Conservation (phyloP, 768 basidiomycete species). For the Rossbeevera mucosa region DNA sequence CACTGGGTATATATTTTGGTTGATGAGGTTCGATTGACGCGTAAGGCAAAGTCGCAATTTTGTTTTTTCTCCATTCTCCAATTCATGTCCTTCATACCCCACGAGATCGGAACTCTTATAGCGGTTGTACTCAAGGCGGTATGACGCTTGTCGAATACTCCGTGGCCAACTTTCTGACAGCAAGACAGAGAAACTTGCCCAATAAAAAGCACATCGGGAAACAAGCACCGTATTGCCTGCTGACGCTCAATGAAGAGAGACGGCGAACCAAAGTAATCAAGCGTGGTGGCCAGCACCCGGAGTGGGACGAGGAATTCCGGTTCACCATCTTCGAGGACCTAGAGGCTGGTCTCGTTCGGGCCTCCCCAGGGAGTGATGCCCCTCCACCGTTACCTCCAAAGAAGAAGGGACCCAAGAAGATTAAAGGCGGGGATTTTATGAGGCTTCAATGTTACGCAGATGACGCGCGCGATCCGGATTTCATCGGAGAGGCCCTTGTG, state of each 20-base stretch:
- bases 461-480: constrained; percentile 89
- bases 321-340: constrained; percentile 83
- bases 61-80: constrained; percentile 2
- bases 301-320: constrained; percentile 98
- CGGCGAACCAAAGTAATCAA: constrained; percentile 90
- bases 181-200: constrained; percentile 72
- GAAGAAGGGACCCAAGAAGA: constrained; percentile 43
- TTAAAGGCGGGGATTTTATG: constrained; percentile 74
- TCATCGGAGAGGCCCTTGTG: constrained; percentile 88
- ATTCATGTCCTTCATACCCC: constrained; percentile 56
- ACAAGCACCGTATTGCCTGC: constrained; percentile 92
- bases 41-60: constrained; percentile 17
- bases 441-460: constrained; percentile 89
- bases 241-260: constrained; percentile 76
- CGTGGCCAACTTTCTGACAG: constrained; percentile 16
- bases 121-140: constrained; percentile 93
- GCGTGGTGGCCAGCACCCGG: constrained; percentile 95
- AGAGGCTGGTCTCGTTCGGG: constrained; percentile 47
- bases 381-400: constrained; percentile 74
- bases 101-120: constrained; percentile 89
- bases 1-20: constrained; percentile 10
- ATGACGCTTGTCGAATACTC: constrained; percentile 32
- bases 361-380: constrained; percentile 37
- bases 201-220: constrained; percentile 93
- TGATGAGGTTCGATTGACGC: constrained; percentile 16